A percentile compares a stretch with the other conserved stretches of the same genome.
phyloP scores from a whole-genome alignment of 176 grass and related monocot genomes.

The Poa pratensis region DNA sequence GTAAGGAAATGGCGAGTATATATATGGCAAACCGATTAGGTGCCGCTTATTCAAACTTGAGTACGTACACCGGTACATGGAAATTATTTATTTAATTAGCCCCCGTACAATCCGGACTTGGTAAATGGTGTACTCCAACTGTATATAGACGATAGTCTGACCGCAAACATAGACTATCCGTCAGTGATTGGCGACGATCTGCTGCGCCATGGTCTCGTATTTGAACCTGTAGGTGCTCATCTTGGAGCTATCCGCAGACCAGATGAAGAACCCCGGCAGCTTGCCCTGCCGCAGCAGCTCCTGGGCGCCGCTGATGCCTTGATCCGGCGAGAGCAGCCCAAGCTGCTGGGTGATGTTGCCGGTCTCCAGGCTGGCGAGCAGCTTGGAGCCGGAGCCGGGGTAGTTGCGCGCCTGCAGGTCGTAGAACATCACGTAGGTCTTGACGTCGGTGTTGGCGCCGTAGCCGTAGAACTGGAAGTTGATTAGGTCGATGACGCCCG shows the following conservation, averaged over 20 bases:
- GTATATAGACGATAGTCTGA: too few species aligned
- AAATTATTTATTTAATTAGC: background rate
- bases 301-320: slow-evolving; percentile 33
- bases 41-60: slow-evolving; percentile 22
- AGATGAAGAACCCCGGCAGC: slow-evolving; percentile 66
- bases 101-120: background rate
- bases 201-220: slow-evolving; percentile 50
- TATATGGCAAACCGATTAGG: background rate
- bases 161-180: background rate
- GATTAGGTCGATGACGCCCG: slow-evolving; percentile 56
- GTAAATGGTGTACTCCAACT: background rate
- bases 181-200: slow-evolving; percentile 57
- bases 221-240: slow-evolving; percentile 11
- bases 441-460: slow-evolving; percentile 40
- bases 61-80: background rate
- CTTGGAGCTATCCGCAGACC: slow-evolving; percentile 59
- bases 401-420: slow-evolving; percentile 41
- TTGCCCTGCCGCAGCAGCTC: slow-evolving; percentile 53
- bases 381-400: slow-evolving; percentile 37
- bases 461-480: slow-evolving; percentile 89
- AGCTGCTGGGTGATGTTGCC: background rate
- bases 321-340: slow-evolving; percentile 39
- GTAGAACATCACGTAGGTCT: slow-evolving; percentile 50
- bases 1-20: too few species aligned
- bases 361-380: slow-evolving; percentile 64